Conservation (phyloP, 2,329 filamentous ascomycete genomes). For the Apiospora hydei region DNA sequence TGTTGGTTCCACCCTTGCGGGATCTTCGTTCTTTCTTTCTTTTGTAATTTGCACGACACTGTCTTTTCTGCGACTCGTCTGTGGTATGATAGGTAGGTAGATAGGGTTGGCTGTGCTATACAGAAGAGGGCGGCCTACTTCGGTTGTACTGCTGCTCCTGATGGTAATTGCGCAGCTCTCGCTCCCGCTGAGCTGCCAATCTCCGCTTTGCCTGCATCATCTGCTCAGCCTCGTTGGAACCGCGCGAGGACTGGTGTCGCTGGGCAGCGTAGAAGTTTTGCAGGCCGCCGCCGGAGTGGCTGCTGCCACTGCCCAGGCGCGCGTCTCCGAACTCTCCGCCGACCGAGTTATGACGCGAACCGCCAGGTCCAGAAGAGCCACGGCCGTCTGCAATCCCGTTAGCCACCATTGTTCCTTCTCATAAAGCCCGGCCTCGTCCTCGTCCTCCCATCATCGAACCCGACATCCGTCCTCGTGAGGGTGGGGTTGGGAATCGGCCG, state of each 20-base stretch:
- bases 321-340: conserved; percentile 80
- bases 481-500: conserved; percentile 31
- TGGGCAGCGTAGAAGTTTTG: conserved; percentile 96
- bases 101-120: conserved; percentile 59
- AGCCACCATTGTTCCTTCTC: conserved; percentile 31
- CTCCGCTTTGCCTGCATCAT: conserved; percentile 99
- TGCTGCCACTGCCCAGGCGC: conserved; percentile 62
- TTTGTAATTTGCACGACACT: conserved; percentile 23
- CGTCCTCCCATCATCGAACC: conserved; percentile 36
- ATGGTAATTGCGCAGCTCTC: conserved; percentile 99
- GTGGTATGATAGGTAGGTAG: conserved; percentile 28
- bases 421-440: conserved; percentile 32
- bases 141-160: conserved; percentile 99
- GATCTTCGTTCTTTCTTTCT: conserved; percentile 24
- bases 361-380: conserved; percentile 64
- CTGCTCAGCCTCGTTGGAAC: conserved; percentile 92
- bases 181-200: conserved; percentile 98
- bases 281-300: conserved; percentile 67
- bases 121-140: conserved; percentile 88
- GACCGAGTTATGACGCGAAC: conserved; percentile 76
- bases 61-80: conserved; percentile 23
- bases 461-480: conserved; percentile 16
- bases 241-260: conserved; percentile 84
- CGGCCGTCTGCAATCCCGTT: conserved; percentile 68
- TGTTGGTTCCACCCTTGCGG: conserved; percentile 18